Base-by-base conservation (phyloP, 2,329 filamentous ascomycete species). In the Anisogramma anomala region DNA sequence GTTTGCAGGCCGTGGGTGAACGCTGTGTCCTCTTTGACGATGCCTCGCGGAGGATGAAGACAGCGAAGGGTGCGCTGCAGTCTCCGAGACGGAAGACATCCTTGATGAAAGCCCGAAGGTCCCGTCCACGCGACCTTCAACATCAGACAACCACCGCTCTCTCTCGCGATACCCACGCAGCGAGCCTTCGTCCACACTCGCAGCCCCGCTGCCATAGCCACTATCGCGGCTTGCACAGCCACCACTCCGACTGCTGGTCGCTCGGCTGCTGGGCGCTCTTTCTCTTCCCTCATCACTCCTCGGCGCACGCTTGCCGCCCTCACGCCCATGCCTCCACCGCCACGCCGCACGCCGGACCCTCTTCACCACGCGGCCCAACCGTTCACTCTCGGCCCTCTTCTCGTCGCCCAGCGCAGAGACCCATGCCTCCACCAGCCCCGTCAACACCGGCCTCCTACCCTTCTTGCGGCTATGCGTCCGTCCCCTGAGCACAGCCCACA, bases 341-440 rank as follows among this genome's bases (percentile, higher is more conserved):
- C 30, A 23, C 17, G 39, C 36, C 18, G 14, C 35, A 14, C 26
- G 33, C 33, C 42, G 32, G 3, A 40, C 37, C 19, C 27, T 36
- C 9, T 39, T 34, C 22, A 48, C 36, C 33, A 30, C 32, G 15
- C 20, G 23, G 6, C 35, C 46, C 39, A 48, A 34, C 30, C 23
- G 26, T 7, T 41, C 43, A 30, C 39, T 35, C 35, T 41, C 18
- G 10, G 10, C 15, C 23, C 5, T 27, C 37, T 39, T 42, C 8
- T 40, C 23, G 15, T 5, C 14, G 6, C 27, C 33, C 18, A 62
- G 58, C 15, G 56, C 54, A 4, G 52, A 43, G 33, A 69, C 63
- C 67, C 68, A 73, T 6, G 59, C 58, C 17, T 68, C 61, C 1
- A 72, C 52, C 20, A 68, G 42, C 18, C 55, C 54, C 39, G 56